Conservation (phyloP, 176 grass and related monocot genomes). For the Carex cristatella region DNA sequence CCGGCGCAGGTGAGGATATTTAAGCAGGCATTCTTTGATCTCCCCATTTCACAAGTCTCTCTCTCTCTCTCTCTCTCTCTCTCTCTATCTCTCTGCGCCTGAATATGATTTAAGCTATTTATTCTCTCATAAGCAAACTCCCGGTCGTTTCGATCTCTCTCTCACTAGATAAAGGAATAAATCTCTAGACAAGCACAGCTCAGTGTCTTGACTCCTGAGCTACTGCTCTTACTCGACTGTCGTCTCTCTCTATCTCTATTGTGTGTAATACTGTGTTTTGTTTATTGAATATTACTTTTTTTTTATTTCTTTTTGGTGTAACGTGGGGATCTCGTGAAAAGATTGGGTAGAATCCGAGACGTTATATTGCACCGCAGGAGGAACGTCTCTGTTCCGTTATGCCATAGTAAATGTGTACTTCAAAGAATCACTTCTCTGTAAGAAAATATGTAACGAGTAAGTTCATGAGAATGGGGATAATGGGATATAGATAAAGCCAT, state of each 20-base stretch:
- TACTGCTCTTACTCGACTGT: neutral
- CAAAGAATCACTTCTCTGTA: neutral
- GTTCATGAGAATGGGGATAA: too few species aligned
- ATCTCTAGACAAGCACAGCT: neutral
- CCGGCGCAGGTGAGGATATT: constrained; percentile 21
- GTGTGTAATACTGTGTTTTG: neutral
- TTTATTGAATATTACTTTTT: neutral
- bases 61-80: neutral
- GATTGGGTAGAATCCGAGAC: neutral
- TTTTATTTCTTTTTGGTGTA: neutral
- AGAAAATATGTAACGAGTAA: neutral
- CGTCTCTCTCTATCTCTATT: neutral
- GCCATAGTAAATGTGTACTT: too few species aligned
- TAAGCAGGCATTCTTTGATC: constrained; percentile 23
- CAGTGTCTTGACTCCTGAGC: constrained; percentile 12
- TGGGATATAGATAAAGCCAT: too few species aligned
- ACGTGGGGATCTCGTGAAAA: constrained; percentile 18
- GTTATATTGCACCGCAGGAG: constrained; percentile 12
- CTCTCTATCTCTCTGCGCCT: neutral
- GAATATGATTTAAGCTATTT: neutral
- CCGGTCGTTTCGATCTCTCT: neutral
- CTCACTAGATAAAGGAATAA: neutral
- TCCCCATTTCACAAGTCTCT: constrained; percentile 23
- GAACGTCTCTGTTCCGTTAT: constrained; percentile 9
- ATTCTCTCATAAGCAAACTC: neutral